Base-by-base conservation (phyloP, 768 basidiomycete species). In the Wakefieldia striispora region DNA sequence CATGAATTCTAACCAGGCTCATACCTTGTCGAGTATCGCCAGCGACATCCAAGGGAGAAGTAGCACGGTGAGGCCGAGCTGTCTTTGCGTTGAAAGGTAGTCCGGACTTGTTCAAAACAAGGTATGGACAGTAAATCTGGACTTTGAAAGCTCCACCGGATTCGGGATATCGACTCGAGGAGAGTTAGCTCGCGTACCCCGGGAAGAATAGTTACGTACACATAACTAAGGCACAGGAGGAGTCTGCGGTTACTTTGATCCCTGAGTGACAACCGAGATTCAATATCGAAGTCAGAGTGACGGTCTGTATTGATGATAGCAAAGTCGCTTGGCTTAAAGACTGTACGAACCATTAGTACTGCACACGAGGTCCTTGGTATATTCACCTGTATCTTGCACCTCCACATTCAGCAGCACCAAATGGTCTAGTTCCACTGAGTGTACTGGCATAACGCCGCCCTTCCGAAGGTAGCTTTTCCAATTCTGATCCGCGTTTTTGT, bases 131-230 rank as follows among this genome's bases (percentile, higher is more conserved):
- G 64, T 91, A 98, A 39, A 99, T 82, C 66, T 98, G 95, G 0
- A 97, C 91, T 68, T 88, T 93, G 78, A 97, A 95, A 1, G 95
- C 93, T 20, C 95, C 94, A 2, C 95, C 97, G 6, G 95, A 88
- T 44, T 97, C 82, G 7, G 91, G 82, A 68, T 89, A 88, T 45
- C 84, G 84, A 19, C 88, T 84, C 43, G 26, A 38, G 2, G 42
- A 35, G 40, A 29, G 40, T 66, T 20, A 59, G 55, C 38, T 34
- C 10, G 21, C 24, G 5, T 31, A 41, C n/a, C 33, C 19, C 16
- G 17, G 8, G 11, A 31, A 24, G 37, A n/a, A 40, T 9, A 37
- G n/a, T 16, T 14, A 72, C 91, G 51, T 66, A 95, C 95, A 91
- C 75, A 65, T 97, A 98, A 62, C 94, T 91, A n/a, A 98, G 69